Evolutionary conservation across 2,329 filamentous ascomycete genomes (phyloP).

Genomic region (Phyllosticta citribraziliensis): DNA sequence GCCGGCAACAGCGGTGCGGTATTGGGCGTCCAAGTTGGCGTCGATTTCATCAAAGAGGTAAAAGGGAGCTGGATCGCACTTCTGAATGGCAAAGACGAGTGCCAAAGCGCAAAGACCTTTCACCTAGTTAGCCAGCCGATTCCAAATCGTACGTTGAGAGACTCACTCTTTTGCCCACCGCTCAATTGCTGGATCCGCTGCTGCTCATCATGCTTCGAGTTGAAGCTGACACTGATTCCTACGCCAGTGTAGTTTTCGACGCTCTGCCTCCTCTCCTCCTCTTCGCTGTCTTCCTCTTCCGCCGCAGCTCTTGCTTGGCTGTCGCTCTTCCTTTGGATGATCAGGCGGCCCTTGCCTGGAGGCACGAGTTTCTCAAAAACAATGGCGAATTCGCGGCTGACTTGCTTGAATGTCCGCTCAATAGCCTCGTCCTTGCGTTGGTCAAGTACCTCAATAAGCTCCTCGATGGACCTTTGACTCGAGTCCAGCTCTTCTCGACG

Average conservation of each 20-base stretch:
- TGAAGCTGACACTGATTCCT: conserved; percentile 95
- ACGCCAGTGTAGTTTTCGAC: conserved; percentile 97
- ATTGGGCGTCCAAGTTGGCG: conserved; percentile 95
- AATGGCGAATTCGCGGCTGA: conserved; percentile 81
- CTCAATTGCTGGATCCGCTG: conserved; percentile 95
- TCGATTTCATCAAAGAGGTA: conserved; percentile 99
- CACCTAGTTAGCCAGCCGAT: not conserved
- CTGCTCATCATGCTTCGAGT: conserved; percentile 96
- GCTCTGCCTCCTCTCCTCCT: conserved; percentile 34
- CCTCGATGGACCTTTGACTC: conserved; percentile 78
- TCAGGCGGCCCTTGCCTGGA: conserved; percentile 78
- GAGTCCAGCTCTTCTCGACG: conserved; percentile 79
- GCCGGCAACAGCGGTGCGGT: conserved; percentile 86
- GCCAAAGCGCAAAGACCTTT: conserved; percentile 88
- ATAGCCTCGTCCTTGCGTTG: conserved; percentile 97
- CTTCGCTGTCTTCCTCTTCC: conserved; percentile 44
- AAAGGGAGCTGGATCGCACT: conserved; percentile 93
- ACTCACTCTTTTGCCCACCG: conserved; percentile 91
- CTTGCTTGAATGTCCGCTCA: conserved; percentile 96
- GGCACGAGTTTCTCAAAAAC: conserved; percentile 95
- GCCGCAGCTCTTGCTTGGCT: conserved; percentile 53
- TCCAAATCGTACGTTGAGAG: too few species aligned
- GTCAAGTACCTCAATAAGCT: conserved; percentile 85
- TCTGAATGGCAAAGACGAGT: conserved; percentile 96
- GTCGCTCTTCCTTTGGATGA: conserved; percentile 88